Evolutionary conservation across 345 rosid genomes (phyloP), one percentile per base, ranked within the genome.

Genomic region (Viola odorata): DNA sequence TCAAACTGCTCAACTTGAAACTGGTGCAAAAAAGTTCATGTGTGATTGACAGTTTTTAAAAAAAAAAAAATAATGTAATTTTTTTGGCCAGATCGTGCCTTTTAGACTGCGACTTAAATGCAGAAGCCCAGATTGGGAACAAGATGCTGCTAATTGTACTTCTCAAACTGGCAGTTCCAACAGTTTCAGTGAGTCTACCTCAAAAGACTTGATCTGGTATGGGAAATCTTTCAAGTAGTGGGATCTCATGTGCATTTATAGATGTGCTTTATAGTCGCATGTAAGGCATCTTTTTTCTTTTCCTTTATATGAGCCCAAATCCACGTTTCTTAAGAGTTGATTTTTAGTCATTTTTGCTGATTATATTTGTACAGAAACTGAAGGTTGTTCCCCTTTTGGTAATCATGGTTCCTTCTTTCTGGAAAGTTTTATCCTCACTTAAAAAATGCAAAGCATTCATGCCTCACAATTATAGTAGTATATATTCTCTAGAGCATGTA

Each of bases 171-270:
- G 74, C 64, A 55, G 65, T 67, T 58, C 77, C 53, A 40, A 5
- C 11, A 52, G 67, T 63, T 57, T 49, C 55, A 55, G 39, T 53
- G 76, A 72, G 54, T 64, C 76, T 42, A 17, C 49, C 41, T 67
- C 85, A 47, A 42, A 76, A 59, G 94, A 91, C 70, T 60, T 80
- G n/a, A 86, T 89, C 48, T 88, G 98, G 98, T 89, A 78, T 7
- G 76, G 13, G 12, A 60, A 12, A 17, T n/a, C n/a, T 48, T 38
- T 48, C 41, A 8, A 60, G 16, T 12, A 39, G 41, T 39, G 17
- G 12, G 59, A 14, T 38, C 17, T 48, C 48, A 47, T 47, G 13
- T 47, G 11, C n/a, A 4, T 7, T 3, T 10, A 11, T 7, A n/a
- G 6, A 42, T n/a, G 12, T 47, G n/a, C 12, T 9, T 7, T 11